Evolutionary conservation across 441 rosid species (phyloP).

Genomic region (Aquilaria agallochum): DNA sequence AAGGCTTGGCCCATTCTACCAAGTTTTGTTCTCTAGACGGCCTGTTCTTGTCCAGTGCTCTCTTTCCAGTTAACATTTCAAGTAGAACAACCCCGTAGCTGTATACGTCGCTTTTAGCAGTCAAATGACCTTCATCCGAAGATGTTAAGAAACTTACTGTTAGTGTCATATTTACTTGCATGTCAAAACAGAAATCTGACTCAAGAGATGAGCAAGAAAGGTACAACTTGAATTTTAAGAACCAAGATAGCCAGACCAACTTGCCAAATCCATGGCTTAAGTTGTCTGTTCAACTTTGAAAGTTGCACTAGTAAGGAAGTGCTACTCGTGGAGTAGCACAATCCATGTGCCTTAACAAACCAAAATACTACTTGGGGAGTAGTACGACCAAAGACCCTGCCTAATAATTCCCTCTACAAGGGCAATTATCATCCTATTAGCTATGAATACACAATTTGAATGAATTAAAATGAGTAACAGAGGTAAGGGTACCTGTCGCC

Average conservation of each 20-base stretch:
- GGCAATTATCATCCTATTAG: too few relatives aligned
- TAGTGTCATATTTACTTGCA: too few relatives aligned
- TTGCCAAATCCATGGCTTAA: background rate
- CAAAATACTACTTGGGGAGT: background rate
- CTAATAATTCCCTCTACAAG: too few relatives aligned
- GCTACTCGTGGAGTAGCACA: background rate
- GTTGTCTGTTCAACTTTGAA: too few relatives aligned
- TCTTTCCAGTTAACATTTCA: conserved; percentile 71
- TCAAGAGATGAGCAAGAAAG: background rate
- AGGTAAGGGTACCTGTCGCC: conserved; percentile 61
- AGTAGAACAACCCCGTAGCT: conserved; percentile 91
- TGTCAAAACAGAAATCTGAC: background rate
- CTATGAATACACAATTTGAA: background rate
- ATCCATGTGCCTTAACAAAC: background rate
- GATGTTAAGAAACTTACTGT: background rate
- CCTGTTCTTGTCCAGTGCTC: conserved; percentile 69
- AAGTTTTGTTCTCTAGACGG: conserved; percentile 70
- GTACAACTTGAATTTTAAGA: background rate
- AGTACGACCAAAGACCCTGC: background rate
- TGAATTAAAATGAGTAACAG: background rate
- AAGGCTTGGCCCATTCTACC: conserved; percentile 87
- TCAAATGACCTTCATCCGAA: conserved; percentile 52
- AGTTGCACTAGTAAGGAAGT: too few relatives aligned
- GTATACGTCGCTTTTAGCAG: conserved; percentile 74
- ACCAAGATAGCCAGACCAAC: background rate